These are phyloP conservation scores for Yamadazyma triangularis DNA, from an alignment of 1,139 yeast genomes.

Conservation along the genomic window DNA sequence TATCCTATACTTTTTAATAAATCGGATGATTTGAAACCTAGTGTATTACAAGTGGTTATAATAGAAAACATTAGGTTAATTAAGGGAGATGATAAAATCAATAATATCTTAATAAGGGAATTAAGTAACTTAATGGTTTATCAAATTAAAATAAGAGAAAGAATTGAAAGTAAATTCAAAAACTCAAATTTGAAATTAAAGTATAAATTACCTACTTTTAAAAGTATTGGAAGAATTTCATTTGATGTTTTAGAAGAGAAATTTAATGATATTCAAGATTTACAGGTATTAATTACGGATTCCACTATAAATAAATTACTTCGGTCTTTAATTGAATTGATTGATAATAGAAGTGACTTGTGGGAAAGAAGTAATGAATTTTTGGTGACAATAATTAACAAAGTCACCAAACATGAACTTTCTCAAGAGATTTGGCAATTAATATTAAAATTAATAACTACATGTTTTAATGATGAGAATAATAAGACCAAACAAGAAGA, in stretches of 20 bases:
- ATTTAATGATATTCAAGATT: conserved; percentile 26
- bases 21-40: conserved; percentile 45
- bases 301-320: conserved; percentile 35
- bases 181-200: conserved; percentile 22
- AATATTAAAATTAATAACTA: conserved; percentile 38
- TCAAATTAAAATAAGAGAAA: conserved; percentile 56
- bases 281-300: conserved; percentile 37
- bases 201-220: conserved; percentile 60
- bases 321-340: conserved; percentile 21
- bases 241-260: conserved; percentile 36
- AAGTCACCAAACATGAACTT: conserved; percentile 9
- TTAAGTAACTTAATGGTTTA: conserved; percentile 48
- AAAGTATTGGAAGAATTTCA: conserved; percentile 55
- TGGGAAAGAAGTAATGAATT: conserved; percentile 43
- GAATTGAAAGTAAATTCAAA: conserved; percentile 39
- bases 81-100: conserved; percentile 24
- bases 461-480: conserved; percentile 26
- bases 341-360: conserved; percentile 28
- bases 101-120: conserved; percentile 47
- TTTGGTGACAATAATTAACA: conserved; percentile 18
- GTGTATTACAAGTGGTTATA: conserved; percentile 47
- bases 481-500: conserved; percentile 41
- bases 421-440: conserved; percentile 41
- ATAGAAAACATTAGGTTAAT: conserved; percentile 19
- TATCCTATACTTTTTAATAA: conserved; percentile 59